Percentiles rank a stretch among this genome's conserved stretches.
Evolutionary conservation across 768 basidiomycete species (phyloP).

Genomic region (Hemileccinum impolitum): DNA sequence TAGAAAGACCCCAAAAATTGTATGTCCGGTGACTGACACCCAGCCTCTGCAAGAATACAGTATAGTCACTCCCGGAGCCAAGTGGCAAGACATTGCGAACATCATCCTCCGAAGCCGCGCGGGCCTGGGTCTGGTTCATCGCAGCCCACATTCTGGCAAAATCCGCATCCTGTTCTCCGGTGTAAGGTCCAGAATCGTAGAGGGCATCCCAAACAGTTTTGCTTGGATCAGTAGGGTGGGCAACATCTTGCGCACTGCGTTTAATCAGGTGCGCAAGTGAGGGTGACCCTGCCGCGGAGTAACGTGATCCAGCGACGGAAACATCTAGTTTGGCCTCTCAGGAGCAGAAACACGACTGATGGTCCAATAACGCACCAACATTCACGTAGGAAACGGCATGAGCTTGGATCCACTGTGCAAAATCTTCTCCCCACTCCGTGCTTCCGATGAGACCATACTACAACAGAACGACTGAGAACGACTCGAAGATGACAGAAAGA

Average conservation of each 20-base stretch:
- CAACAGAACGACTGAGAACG: background rate
- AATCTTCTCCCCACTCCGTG: constrained; percentile 95
- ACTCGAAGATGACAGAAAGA: background rate
- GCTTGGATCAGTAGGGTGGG: constrained; percentile 50
- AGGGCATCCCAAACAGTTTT: constrained; percentile 60
- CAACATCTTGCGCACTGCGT: constrained; percentile 49
- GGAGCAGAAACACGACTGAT: background rate
- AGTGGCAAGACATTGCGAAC: constrained; percentile 51
- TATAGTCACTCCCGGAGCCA: constrained; percentile 86
- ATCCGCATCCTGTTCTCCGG: constrained; percentile 40
- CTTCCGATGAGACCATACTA: constrained; percentile 77
- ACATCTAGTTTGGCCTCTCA: constrained; percentile 37
- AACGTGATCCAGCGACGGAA: constrained; percentile 55
- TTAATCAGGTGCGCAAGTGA: constrained; percentile 60
- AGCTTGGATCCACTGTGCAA: constrained; percentile 70
- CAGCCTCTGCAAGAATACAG: constrained; percentile 81
- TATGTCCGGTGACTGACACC: constrained; percentile 42
- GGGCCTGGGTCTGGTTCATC: constrained; percentile 24
- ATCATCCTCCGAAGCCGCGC: constrained; percentile 23
- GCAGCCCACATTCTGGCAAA: constrained; percentile 40
- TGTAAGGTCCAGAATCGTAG: constrained; percentile 51
- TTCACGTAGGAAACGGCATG: constrained; percentile 88
- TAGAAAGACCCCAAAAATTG: background rate
- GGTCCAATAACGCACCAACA: constrained; percentile 41
- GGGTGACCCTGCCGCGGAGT: constrained; percentile 51